These are phyloP conservation scores for Naganishia cerealis DNA, from an alignment of 1,284 basidiomycete species.

Conservation along the genomic window DNA sequence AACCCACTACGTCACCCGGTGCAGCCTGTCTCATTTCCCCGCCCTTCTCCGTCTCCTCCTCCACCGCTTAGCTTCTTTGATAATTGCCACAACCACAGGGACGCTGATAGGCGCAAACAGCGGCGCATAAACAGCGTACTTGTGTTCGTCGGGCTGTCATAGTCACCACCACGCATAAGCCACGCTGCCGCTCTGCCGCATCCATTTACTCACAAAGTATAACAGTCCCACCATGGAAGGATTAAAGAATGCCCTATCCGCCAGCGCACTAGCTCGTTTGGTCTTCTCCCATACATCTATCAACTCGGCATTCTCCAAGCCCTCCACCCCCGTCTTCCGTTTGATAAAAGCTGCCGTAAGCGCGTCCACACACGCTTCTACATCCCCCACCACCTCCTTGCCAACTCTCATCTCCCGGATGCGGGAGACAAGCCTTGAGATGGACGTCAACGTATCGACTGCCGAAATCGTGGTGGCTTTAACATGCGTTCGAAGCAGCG, in stretches of 20 bases:
- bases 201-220: conserved; percentile 67
- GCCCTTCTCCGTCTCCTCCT: conserved; percentile 57
- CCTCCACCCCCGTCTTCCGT: not conserved
- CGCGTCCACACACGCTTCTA: conserved; percentile 67
- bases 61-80: conserved; percentile 70
- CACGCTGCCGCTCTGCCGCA: not conserved
- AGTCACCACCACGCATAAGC: not conserved
- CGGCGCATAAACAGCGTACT: conserved; percentile 89
- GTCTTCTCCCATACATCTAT: conserved; percentile 9
- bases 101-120: conserved; percentile 84
- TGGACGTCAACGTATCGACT: conserved; percentile 74
- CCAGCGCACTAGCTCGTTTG: conserved; percentile 63
- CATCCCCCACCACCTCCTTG: conserved; percentile 69
- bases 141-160: conserved; percentile 80
- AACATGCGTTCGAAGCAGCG: conserved; percentile 69
- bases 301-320: not conserved
- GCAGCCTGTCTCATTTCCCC: conserved; percentile 68
- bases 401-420: conserved; percentile 88
- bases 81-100: conserved; percentile 71
- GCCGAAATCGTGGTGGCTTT: conserved; percentile 68
- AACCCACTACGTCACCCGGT: not conserved
- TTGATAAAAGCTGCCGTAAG: conserved; percentile 64
- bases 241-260: conserved; percentile 92
- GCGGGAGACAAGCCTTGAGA: conserved; percentile 74
- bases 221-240: conserved; percentile 91